Conservation (phyloP, 805 yeast genomes). For the Candida argentea region DNA sequence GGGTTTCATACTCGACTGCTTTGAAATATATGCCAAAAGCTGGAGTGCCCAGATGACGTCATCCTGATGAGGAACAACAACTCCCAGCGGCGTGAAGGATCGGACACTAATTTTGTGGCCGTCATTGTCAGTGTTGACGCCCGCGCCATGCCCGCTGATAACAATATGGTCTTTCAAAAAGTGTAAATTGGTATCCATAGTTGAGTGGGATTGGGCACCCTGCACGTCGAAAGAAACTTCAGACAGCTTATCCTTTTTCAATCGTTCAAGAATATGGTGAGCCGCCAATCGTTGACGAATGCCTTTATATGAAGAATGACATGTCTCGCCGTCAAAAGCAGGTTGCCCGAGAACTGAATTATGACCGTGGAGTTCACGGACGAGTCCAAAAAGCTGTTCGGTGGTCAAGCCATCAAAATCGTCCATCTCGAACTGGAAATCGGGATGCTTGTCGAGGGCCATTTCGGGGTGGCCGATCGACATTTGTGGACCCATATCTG, state of each 20-base stretch:
- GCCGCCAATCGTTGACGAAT: slow-evolving; percentile 27
- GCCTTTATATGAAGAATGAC: no score
- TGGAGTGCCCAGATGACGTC: slow-evolving; percentile 93
- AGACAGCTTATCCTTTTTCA: slow-evolving; percentile 25
- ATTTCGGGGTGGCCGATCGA: no score
- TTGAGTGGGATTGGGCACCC: slow-evolving; percentile 22
- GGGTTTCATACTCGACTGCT: slow-evolving; percentile 72
- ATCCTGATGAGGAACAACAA: slow-evolving; percentile 82
- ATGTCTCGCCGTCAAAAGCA: slow-evolving; percentile 9
- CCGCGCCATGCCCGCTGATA: no score
- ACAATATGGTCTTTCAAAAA: slow-evolving; percentile 30
- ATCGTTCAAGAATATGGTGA: slow-evolving; percentile 25
- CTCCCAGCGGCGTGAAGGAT: slow-evolving; percentile 45
- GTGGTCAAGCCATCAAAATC: slow-evolving; percentile 29
- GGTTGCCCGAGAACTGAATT: neutral
- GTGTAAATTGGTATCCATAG: slow-evolving; percentile 33
- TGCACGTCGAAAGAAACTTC: slow-evolving; percentile 24
- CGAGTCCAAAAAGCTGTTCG: slow-evolving; percentile 28
- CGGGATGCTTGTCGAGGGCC: no score
- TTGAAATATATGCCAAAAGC: slow-evolving; percentile 84
- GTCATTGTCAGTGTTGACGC: no score
- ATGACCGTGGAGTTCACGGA: slow-evolving; percentile 7
- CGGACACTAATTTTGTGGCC: slow-evolving; percentile 24
- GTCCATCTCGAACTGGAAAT: no score
- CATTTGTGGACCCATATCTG: no score